phyloP scores from a whole-genome alignment of 805 yeast species.

The Candida orba region DNA sequence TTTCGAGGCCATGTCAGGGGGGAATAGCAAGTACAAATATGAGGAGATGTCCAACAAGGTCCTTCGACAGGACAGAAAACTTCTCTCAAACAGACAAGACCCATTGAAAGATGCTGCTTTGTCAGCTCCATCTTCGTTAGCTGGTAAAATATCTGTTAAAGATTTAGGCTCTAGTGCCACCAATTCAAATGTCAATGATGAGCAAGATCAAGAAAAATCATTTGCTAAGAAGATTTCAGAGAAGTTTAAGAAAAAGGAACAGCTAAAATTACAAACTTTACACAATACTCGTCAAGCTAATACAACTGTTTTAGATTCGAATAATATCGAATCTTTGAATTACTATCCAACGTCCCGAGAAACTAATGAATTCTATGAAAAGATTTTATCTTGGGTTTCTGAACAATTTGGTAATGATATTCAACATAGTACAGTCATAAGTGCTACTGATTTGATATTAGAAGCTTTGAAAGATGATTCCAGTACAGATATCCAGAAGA shows the following conservation, averaged over 20 bases:
- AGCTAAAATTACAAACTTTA: slow-evolving; percentile 10
- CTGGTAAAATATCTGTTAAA: slow-evolving; percentile 54
- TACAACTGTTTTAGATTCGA: slow-evolving; percentile 27
- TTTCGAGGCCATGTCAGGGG: slow-evolving; percentile 13
- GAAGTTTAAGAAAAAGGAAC: slow-evolving; percentile 13
- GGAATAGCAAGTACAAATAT: slow-evolving; percentile 38
- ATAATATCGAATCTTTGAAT: slow-evolving; percentile 39
- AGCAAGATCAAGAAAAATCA: slow-evolving; percentile 14
- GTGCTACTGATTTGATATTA: slow-evolving; percentile 63
- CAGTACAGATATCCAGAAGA: slow-evolving; percentile 36
- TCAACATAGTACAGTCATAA: slow-evolving; percentile 62
- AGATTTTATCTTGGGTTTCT: slow-evolving; percentile 54
- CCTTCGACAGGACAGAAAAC: slow-evolving; percentile 47
- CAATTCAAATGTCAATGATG: slow-evolving; percentile 8
- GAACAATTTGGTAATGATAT: slow-evolving; percentile 57
- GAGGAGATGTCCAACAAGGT: slow-evolving; percentile 79
- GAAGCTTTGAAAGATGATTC: slow-evolving; percentile 45
- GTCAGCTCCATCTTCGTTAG: slow-evolving; percentile 65
- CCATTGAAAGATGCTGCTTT: slow-evolving; percentile 38
- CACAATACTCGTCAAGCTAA: slow-evolving; percentile 5
- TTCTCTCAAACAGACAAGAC: slow-evolving; percentile 35
- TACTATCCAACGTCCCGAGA: slow-evolving; percentile 59
- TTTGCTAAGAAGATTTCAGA: slow-evolving; percentile 16
- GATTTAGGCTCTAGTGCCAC: slow-evolving; percentile 55
- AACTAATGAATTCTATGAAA: slow-evolving; percentile 44